These are phyloP conservation scores for Aspergillus sp. DNA, from an alignment of 2,329 filamentous ascomycete species.

Conservation along the genomic window DNA sequence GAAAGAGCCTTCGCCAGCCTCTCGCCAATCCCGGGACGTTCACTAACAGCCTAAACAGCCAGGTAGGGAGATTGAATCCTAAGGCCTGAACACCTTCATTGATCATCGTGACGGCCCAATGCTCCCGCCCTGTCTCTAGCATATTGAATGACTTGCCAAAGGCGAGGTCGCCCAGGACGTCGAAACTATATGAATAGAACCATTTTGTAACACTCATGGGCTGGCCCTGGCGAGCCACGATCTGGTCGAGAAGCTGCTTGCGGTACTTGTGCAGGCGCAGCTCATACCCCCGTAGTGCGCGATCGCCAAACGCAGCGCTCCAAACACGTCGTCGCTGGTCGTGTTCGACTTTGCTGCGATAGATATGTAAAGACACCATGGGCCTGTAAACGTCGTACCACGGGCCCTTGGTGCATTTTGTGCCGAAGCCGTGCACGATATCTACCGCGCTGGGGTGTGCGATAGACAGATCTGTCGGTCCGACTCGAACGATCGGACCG, in stretches of 20 bases:
- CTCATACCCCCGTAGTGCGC: slow-evolving; percentile 44
- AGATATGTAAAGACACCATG: slow-evolving; percentile 39
- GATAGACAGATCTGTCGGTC: slow-evolving; percentile 38
- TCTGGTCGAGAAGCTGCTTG: slow-evolving; percentile 32
- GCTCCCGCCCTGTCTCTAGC: not conserved
- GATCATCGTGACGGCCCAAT: slow-evolving; percentile 1
- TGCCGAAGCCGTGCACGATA: slow-evolving; percentile 38
- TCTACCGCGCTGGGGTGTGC: slow-evolving; percentile 37
- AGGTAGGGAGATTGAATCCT: not conserved
- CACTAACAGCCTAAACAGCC: not conserved
- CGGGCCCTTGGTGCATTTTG: slow-evolving; percentile 41
- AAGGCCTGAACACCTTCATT: not conserved
- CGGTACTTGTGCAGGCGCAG: slow-evolving; percentile 36
- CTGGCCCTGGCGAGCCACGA: slow-evolving; percentile 28
- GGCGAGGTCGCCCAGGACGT: slow-evolving; percentile 17
- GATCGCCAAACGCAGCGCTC: slow-evolving; percentile 43
- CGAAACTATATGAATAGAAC: slow-evolving; percentile 26
- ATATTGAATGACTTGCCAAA: slow-evolving; percentile 10
- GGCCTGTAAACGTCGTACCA: slow-evolving; percentile 43
- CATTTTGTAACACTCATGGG: slow-evolving; percentile 39
- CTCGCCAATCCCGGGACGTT: not conserved
- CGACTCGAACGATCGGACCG: slow-evolving; percentile 38
- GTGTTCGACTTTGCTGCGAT: slow-evolving; percentile 38
- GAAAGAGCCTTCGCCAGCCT: not conserved
- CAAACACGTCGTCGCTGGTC: slow-evolving; percentile 42